Evolutionary conservation across 106 monocot species (phyloP).

Genomic region (Hemerocallis citrina): DNA sequence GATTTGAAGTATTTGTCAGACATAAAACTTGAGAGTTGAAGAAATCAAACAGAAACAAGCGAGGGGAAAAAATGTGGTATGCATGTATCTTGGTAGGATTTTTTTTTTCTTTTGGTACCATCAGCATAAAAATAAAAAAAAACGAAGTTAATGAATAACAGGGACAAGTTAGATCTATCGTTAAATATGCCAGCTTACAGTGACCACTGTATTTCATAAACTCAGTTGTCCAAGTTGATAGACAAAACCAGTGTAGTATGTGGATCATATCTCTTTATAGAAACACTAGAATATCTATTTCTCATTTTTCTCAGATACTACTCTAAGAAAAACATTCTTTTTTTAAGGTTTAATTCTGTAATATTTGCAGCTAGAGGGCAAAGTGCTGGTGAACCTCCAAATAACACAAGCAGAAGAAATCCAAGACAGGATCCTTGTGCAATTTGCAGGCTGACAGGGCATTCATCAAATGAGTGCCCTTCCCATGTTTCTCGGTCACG

Average conservation of each 20-base stretch:
- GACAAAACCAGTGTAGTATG: neutral
- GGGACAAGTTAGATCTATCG: neutral
- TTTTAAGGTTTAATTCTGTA: neutral
- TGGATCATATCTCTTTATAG: neutral
- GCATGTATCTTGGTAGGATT: too few relatives aligned
- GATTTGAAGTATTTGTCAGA: too few relatives aligned
- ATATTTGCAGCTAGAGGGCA: conserved; percentile 49
- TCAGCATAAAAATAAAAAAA: too few relatives aligned
- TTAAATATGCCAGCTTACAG: neutral
- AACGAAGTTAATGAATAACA: too few relatives aligned
- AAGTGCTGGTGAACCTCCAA: conserved; percentile 28
- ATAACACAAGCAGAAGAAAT: conserved; percentile 23
- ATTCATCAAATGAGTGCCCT: conserved; percentile 43
- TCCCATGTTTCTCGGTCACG: conserved; percentile 21
- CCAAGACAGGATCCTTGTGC: conserved; percentile 23
- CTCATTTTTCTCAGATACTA: too few relatives aligned
- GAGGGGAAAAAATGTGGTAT: too few relatives aligned
- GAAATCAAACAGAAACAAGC: neutral
- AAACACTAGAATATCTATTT: too few relatives aligned
- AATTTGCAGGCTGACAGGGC: conserved; percentile 43
- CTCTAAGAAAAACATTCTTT: too few relatives aligned
- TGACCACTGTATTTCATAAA: neutral
- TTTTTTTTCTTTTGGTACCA: too few relatives aligned
- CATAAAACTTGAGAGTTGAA: neutral
- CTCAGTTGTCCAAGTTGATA: neutral